Evolutionary conservation across 495 filamentous ascomycete genomes (phyloP).

Genomic region (Aspergillus saccharolyticus): DNA sequence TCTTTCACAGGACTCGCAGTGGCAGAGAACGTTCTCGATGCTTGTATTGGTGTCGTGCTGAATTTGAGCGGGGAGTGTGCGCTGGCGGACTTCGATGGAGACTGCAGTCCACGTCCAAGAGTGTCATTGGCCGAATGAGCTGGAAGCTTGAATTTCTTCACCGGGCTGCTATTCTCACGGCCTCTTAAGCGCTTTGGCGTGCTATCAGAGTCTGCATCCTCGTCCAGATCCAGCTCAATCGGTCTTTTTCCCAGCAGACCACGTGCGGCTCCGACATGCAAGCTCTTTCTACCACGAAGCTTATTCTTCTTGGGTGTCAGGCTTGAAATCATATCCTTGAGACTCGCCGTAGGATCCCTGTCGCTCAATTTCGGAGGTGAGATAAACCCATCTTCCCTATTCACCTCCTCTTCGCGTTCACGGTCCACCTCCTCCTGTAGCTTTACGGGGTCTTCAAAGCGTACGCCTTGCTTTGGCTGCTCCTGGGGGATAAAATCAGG

Average conservation of each 20-base stretch:
- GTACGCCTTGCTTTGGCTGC: conserved; percentile 41
- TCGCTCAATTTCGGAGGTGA: conserved; percentile 49
- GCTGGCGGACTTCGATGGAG: conserved; percentile 32
- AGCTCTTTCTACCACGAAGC: conserved; percentile 65
- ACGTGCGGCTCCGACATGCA: conserved; percentile 68
- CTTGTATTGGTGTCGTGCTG: conserved; percentile 34
- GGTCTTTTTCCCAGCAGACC: conserved; percentile 73
- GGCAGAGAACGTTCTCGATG: conserved; percentile 12
- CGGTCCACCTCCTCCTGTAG: conserved; percentile 66
- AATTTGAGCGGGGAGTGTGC: conserved; percentile 28
- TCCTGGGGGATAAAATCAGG: conserved; percentile 55
- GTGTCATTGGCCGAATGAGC: conserved; percentile 62
- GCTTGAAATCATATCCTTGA: conserved; percentile 73
- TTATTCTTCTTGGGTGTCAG: conserved; percentile 71
- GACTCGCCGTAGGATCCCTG: conserved; percentile 54
- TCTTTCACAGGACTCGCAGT: conserved; percentile 25
- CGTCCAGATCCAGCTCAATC: conserved; percentile 61
- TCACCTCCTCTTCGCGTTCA: conserved; percentile 60
- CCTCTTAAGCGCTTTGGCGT: conserved; percentile 67
- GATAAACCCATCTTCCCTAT: conserved; percentile 53
- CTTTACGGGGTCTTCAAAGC: conserved; percentile 61
- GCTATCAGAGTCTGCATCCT: conserved; percentile 59
- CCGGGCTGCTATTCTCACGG: conserved; percentile 62
- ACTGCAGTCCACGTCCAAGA: conserved; percentile 51
- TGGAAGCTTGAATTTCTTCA: conserved; percentile 67